phyloP scores from a whole-genome alignment of 371 early-diverging fungal genomes.

The Synchytrium microbalum region DNA sequence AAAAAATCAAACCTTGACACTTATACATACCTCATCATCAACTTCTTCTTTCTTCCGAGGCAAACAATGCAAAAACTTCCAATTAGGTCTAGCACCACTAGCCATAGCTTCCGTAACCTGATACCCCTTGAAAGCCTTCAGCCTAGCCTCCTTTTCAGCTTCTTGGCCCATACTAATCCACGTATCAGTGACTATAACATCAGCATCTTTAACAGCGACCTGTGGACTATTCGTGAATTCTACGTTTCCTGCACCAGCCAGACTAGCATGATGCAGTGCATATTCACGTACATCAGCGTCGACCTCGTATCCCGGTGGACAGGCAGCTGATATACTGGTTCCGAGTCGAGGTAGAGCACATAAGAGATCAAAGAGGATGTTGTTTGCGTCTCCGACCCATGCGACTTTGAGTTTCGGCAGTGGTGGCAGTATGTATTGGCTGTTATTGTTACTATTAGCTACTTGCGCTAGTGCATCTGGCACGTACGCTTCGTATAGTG shows the following conservation, averaged over 20 bases:
- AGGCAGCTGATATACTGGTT: conserved; percentile 70
- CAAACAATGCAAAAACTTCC: conserved; percentile 95
- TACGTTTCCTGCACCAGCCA: conserved; percentile 44
- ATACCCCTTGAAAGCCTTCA: conserved; percentile 78
- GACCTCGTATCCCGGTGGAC: conserved; percentile 70
- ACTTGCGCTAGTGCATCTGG: conserved; percentile 16
- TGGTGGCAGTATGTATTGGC: background rate
- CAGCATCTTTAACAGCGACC: conserved; percentile 70
- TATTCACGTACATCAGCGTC: conserved; percentile 56
- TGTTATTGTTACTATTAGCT: conserved; percentile 27
- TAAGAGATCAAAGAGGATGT: conserved; percentile 83
- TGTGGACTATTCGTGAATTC: conserved; percentile 57
- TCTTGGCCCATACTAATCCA: conserved; percentile 98
- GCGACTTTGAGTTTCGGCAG: conserved; percentile 57
- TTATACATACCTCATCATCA: conserved; percentile 65
- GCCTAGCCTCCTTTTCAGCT: conserved; percentile 71
- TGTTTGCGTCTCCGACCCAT: conserved; percentile 97
- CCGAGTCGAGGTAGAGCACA: conserved; percentile 84
- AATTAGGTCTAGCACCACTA: conserved; percentile 73
- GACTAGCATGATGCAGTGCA: conserved; percentile 37
- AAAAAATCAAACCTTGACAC: background rate
- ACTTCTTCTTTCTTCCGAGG: conserved; percentile 95
- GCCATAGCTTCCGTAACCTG: conserved; percentile 76
- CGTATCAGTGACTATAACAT: conserved; percentile 91
- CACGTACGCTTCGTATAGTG: conserved; percentile 69